phyloP scores from a whole-genome alignment of 495 filamentous ascomycete species.

The Geopyxis carbonaria region DNA sequence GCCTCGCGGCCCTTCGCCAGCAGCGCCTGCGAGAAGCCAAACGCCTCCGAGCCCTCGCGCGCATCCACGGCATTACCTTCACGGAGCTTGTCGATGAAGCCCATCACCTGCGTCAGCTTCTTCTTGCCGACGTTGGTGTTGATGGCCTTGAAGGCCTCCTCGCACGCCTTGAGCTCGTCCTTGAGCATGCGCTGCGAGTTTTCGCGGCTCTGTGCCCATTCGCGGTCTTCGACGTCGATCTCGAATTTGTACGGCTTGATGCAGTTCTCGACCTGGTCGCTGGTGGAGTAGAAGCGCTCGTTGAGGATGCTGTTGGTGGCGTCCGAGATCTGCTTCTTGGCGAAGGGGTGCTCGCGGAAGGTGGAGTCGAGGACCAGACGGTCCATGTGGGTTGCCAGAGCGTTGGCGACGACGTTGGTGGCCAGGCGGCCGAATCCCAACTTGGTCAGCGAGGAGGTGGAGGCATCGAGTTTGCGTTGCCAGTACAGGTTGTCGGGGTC shows the following conservation, averaged over 20 bases:
- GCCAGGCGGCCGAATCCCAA: conserved; percentile 84
- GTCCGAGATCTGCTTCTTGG: conserved; percentile 75
- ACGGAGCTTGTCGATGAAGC: conserved; percentile 73
- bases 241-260: conserved; percentile 98
- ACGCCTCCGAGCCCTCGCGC: conserved; percentile 65
- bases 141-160: conserved; percentile 54
- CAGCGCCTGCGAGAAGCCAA: conserved; percentile 74
- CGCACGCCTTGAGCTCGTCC: conserved; percentile 66
- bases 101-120: conserved; percentile 76
- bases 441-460: conserved; percentile 75
- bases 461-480: conserved; percentile 88
- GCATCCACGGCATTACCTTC: conserved; percentile 76
- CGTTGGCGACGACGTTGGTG: conserved; percentile 71
- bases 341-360: conserved; percentile 79
- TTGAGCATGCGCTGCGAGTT: conserved; percentile 62
- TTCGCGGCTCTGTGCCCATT: conserved; percentile 72
- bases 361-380: conserved; percentile 57
- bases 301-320: conserved; percentile 76
- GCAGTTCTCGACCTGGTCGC: conserved; percentile 97
- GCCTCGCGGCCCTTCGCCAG: conserved; percentile 73
- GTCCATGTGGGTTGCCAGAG: conserved; percentile 75
- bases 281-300: conserved; percentile 88
- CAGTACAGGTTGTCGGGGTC: conserved; percentile 44
- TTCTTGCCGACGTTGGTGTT: conserved; percentile 57
- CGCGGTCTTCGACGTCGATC: conserved; percentile 77